Conservation (phyloP, 176 grass and related monocot species). For the Pontederia paniculata region DNA sequence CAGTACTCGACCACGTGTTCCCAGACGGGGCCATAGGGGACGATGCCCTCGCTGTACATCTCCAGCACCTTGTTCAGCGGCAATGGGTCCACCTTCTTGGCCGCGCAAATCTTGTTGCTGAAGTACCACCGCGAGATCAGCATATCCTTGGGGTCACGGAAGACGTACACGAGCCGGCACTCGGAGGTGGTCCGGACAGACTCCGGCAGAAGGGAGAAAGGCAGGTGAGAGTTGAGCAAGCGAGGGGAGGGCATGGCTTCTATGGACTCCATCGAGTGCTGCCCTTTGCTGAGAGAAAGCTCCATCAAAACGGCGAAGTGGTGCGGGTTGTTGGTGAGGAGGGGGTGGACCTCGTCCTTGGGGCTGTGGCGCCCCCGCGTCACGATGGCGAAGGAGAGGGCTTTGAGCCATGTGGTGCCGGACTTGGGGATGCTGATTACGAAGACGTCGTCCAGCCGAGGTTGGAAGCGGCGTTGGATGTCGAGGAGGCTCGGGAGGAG, state of each 20-base stretch:
- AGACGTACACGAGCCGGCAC: slow-evolving; percentile 28
- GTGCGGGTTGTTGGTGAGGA: slow-evolving; percentile 23
- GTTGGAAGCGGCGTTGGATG: not conserved
- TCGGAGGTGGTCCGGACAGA: not conserved
- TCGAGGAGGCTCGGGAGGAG: too few species aligned
- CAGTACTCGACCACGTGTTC: slow-evolving; percentile 23
- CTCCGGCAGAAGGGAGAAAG: slow-evolving; percentile 25
- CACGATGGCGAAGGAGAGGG: slow-evolving; percentile 12
- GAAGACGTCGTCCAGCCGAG: slow-evolving; percentile 11
- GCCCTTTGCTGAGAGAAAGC: too few species aligned
- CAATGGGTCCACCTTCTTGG: not conserved
- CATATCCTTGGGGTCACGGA: slow-evolving; percentile 36
- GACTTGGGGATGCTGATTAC: slow-evolving; percentile 26
- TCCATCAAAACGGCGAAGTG: slow-evolving; percentile 28
- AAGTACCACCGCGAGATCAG: slow-evolving; percentile 24
- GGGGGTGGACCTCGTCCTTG: slow-evolving; percentile 2
- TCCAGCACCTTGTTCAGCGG: not conserved
- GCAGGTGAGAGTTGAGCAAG: slow-evolving; percentile 24
- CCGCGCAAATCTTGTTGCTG: not conserved
- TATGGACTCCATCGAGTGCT: not conserved
- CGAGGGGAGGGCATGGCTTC: slow-evolving; percentile 6
- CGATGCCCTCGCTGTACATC: not conserved
- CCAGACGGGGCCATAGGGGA: slow-evolving; percentile 13
- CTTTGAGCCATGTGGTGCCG: slow-evolving; percentile 46
- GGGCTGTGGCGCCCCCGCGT: not conserved